A percentile compares a stretch with the other conserved stretches of the same genome.
These are phyloP conservation scores for Brassica incana DNA, from an alignment of 345 rosid genomes.

Conservation along the genomic window DNA sequence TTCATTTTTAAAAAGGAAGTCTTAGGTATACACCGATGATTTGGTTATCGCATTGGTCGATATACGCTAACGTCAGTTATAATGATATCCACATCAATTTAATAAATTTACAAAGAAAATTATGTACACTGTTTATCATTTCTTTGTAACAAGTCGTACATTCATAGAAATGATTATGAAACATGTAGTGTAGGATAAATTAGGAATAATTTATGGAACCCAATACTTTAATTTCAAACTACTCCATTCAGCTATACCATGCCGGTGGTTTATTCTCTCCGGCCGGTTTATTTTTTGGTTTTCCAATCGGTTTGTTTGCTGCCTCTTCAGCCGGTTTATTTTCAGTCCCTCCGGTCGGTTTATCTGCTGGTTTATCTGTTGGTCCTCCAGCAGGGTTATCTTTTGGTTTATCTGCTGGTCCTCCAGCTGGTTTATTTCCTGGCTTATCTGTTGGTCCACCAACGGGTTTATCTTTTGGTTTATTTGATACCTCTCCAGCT, in stretches of 20 bases:
- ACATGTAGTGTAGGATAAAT: conserved; percentile 1
- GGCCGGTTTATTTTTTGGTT: not conserved
- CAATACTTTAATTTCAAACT: not conserved
- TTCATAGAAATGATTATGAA: conserved; percentile 4
- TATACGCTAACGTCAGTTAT: not conserved
- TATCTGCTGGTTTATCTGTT: not conserved
- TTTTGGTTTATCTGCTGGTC: not conserved
- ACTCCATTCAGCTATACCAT: not conserved
- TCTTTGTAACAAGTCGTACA: not conserved
- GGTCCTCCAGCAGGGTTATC: not conserved
- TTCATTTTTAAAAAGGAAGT: not conserved
- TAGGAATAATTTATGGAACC: conserved; percentile 4
- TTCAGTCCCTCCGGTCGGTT: not conserved
- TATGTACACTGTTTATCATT: not conserved
- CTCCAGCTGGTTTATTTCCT: not conserved
- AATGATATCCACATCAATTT: not conserved
- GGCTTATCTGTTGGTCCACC: not conserved
- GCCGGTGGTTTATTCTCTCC: not conserved
- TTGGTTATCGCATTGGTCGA: not conserved
- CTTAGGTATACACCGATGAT: not conserved
- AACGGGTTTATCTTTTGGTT: not conserved
- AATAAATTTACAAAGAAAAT: not conserved
- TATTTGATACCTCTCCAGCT: not conserved
- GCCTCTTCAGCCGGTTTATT: not conserved
- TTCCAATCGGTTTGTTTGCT: not conserved